These are phyloP conservation scores for Pouteria glomerata DNA, from an alignment of 148 eudicot genomes.

Conservation along the genomic window DNA sequence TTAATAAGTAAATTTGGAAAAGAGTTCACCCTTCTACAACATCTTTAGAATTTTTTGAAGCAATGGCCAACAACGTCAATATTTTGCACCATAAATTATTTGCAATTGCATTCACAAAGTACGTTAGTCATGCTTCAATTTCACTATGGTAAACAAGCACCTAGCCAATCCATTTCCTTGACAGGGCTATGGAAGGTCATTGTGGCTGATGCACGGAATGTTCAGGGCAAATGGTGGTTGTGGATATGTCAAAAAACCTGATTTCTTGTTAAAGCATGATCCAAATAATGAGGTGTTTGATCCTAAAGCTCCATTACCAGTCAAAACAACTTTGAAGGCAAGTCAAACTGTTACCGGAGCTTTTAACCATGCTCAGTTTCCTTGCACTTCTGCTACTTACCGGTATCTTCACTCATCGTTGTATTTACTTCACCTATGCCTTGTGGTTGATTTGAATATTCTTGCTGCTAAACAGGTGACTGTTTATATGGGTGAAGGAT, in stretches of 20 bases:
- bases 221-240: conserved; percentile 84
- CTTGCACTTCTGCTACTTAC: neutral
- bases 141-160: neutral
- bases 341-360: conserved; percentile 3
- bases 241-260: conserved; percentile 76
- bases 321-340: conserved; percentile 54
- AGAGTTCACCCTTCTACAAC: no score
- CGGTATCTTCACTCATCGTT: neutral
- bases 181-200: conserved; percentile 72
- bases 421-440: neutral
- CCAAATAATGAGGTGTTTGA: conserved; percentile 45
- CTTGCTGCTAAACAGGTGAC: conserved; percentile 45
- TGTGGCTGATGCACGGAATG: conserved; percentile 91
- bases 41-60: no score
- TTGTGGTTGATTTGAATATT: conserved; percentile 11
- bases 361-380: neutral
- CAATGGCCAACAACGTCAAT: neutral
- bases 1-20: no score
- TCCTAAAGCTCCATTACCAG: conserved; percentile 37
- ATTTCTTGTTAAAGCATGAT: conserved; percentile 44
- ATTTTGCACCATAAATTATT: neutral
- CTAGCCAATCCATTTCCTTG: neutral
- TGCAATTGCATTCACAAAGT: neutral
- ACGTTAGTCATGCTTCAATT: no score
- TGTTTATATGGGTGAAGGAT: conserved; percentile 82